Conservation (phyloP, 495 filamentous ascomycete species). For the Neurospora discreta region DNA sequence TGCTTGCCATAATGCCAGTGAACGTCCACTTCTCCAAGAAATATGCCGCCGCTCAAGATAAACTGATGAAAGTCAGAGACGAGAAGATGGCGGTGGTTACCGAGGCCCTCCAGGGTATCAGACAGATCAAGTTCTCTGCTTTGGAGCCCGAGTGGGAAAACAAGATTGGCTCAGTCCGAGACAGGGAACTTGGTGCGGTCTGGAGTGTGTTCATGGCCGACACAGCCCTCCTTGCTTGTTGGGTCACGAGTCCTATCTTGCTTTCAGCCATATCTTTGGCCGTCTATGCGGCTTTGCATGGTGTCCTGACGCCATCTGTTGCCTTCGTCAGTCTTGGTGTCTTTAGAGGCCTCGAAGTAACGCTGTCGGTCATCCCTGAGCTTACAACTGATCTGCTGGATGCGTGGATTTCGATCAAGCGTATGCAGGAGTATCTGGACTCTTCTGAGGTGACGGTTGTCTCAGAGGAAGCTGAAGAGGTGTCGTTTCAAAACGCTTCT, state of each 20-base stretch:
- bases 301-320: constrained; percentile 55
- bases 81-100: constrained; percentile 67
- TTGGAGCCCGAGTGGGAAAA: constrained; percentile 70
- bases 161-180: constrained; percentile 55
- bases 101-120: constrained; percentile 71
- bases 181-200: constrained; percentile 52
- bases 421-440: constrained; percentile 61
- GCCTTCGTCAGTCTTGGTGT: constrained; percentile 74
- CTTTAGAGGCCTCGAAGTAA: constrained; percentile 60
- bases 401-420: constrained; percentile 59
- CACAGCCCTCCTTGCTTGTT: constrained; percentile 46
- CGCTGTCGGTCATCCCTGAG: constrained; percentile 61
- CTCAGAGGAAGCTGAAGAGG: constrained; percentile 42
- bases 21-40: constrained; percentile 59
- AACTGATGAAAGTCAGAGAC: constrained; percentile 71
- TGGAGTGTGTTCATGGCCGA: constrained; percentile 57
- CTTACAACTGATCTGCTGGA: constrained; percentile 59
- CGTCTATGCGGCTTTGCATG: constrained; percentile 52
- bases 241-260: constrained; percentile 65
- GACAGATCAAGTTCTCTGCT: constrained; percentile 83
- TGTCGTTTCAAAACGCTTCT: constrained; percentile 57
- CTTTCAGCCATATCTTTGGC: constrained; percentile 61
- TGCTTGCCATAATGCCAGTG: constrained; percentile 52
- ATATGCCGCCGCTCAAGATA: constrained; percentile 55
- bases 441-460: constrained; percentile 53